These are phyloP conservation scores for Eremomyces bilateralis DNA, from an alignment of 495 filamentous ascomycete genomes.

Conservation along the genomic window DNA sequence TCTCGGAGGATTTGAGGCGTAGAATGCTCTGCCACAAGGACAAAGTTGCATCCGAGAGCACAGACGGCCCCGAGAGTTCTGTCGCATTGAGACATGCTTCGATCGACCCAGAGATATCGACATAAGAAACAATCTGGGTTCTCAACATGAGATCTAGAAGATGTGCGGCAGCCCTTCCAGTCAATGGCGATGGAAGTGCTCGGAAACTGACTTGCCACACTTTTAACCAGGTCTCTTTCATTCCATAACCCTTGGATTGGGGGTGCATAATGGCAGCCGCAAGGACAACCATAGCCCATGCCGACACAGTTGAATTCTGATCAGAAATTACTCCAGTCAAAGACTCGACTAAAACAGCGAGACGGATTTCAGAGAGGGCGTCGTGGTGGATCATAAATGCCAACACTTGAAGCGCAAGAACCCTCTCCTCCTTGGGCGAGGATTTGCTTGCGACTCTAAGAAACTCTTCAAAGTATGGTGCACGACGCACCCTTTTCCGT, in stretches of 20 bases:
- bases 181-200: constrained; percentile 41
- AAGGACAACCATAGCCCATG: constrained; percentile 37
- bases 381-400: constrained; percentile 40
- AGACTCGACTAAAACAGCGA: too few species aligned
- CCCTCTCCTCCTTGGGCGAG: too few species aligned
- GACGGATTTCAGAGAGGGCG: too few species aligned
- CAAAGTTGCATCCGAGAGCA: constrained; percentile 61
- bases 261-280: too few species aligned
- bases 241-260: too few species aligned
- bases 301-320: constrained; percentile 25
- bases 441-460: too few species aligned
- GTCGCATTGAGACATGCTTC: constrained; percentile 46
- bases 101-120: constrained; percentile 30
- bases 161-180: constrained; percentile 62
- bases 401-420: constrained; percentile 58
- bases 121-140: constrained; percentile 11
- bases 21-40: constrained; percentile 45
- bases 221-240: constrained; percentile 34
- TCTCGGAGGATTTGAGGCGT: constrained; percentile 34
- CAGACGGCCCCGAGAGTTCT: constrained; percentile 60
- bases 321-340: too few species aligned
- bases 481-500: too few species aligned
- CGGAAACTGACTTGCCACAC: constrained; percentile 55
- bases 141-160: constrained; percentile 43
- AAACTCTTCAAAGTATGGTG: too few species aligned